Evolutionary conservation across 164 flowering plant species (phyloP), one percentile per base, ranked within the genome.

Genomic region (Macadamia tetraphylla): DNA sequence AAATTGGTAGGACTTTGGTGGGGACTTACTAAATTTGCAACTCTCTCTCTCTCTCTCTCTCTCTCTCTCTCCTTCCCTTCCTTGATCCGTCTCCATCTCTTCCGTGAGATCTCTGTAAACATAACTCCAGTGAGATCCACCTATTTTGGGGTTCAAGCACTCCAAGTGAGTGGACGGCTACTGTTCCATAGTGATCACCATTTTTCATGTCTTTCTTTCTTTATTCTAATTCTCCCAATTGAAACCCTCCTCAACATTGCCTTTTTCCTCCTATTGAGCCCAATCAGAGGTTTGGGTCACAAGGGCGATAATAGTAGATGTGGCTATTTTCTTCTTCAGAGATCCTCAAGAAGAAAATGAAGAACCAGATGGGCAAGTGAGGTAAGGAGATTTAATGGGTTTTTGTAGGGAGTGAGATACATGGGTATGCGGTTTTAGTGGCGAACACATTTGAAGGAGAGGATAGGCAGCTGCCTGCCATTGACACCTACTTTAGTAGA

Each of bases 211-310:
- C n/a, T n/a, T n/a, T n/a, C n/a, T n/a, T n/a, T n/a, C n/a, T n/a
- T n/a, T n/a, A n/a, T n/a, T n/a, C 70, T 62, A 52, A 60, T 55
- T 70, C 73, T 61, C 61, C 61, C 35, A 29, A 12, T 58, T 29
- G 15, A 58, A 11, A 12, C 61, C 61, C 35, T 44, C 73, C n/a
- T 57, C 73, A 44, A 70, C 63, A 11, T 31, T 53, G 56, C n/a
- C 43, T n/a, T 10, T 71, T 40, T 62, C 76, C 13, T 69, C 78
- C 46, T 73, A 75, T 49, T 67, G 82, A 40, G 81, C 79, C 82
- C 86, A 81, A 35, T 79, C 86, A 4, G 84, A 83, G 55, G 81
- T 78, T 79, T 79, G 80, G 11, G 87, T 81, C 12, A 83, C 83
- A 14, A 69, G 66, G 12, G 85, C 55, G 55, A 74, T 65, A 6